Evolutionary conservation across 164 flowering plant species (phyloP).

Genomic region (Tetrastigma voinierianum): DNA sequence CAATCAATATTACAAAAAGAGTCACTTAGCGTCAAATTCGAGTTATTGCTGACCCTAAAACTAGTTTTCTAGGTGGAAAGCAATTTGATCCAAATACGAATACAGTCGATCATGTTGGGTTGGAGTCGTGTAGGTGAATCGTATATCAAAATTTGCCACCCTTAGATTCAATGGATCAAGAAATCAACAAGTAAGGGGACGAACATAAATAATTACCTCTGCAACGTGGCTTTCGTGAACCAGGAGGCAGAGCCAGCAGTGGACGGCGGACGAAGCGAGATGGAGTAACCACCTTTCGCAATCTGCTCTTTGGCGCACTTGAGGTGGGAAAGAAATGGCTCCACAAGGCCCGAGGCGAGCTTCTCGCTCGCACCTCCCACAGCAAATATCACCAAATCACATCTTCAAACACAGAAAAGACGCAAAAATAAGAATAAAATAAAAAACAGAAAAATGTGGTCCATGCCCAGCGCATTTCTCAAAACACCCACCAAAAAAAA

Average conservation of each 20-base stretch:
- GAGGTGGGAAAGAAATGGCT: conserved; percentile 71
- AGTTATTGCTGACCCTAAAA: too few relatives aligned
- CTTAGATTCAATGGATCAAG: not conserved
- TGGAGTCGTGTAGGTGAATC: too few relatives aligned
- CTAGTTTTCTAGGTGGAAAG: too few relatives aligned
- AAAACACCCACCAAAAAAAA: not conserved
- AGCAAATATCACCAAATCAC: conserved; percentile 75
- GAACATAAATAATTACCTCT: conserved; percentile 42
- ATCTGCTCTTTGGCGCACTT: conserved; percentile 72
- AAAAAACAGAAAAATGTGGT: not conserved
- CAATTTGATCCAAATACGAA: too few relatives aligned
- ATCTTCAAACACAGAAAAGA: conserved; percentile 51
- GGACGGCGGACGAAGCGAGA: conserved; percentile 52
- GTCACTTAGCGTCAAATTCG: too few relatives aligned
- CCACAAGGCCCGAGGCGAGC: conserved; percentile 74
- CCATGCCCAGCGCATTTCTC: too few relatives aligned
- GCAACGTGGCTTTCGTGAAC: conserved; percentile 82
- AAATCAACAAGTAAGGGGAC: not conserved
- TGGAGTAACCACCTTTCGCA: conserved; percentile 85
- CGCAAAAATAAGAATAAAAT: not conserved
- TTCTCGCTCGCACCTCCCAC: conserved; percentile 53
- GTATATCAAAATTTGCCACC: too few relatives aligned
- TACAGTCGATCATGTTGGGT: too few relatives aligned
- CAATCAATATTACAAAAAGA: too few relatives aligned
- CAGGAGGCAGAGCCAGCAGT: conserved; percentile 32